A percentile compares a stretch with the other conserved stretches of the same genome.
Evolutionary conservation across 768 basidiomycete species (phyloP).

Genomic region (Sarcodon aspratus): DNA sequence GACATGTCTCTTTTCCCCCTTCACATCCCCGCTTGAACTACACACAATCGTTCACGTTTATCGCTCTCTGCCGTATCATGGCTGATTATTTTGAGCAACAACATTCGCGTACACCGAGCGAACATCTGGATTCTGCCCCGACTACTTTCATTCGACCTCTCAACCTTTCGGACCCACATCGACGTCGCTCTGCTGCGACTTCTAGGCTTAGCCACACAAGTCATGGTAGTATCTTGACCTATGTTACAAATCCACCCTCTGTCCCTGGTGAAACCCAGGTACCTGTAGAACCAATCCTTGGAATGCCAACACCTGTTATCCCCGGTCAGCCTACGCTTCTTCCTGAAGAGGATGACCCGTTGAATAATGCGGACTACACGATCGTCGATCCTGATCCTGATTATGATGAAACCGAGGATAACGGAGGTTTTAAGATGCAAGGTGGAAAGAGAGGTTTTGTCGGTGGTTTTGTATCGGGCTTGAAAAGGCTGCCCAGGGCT

Average conservation of each 20-base stretch:
- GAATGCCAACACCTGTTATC: background rate
- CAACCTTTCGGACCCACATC: background rate
- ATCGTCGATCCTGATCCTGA: background rate
- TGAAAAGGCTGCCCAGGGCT: constrained; percentile 9
- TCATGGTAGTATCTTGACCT: background rate
- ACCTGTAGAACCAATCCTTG: background rate
- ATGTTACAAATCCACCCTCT: background rate
- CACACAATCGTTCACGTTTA: no score
- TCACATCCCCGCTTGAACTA: no score
- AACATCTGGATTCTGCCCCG: background rate
- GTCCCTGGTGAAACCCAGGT: background rate
- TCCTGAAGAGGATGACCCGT: background rate
- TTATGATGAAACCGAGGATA: background rate
- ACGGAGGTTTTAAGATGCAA: constrained; percentile 2
- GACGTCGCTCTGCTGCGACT: background rate
- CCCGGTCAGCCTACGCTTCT: background rate
- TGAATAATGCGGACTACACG: background rate
- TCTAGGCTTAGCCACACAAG: background rate
- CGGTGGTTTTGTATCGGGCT: constrained; percentile 12
- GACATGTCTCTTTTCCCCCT: no score
- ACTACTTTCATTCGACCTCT: background rate
- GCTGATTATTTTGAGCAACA: background rate
- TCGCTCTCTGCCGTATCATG: background rate
- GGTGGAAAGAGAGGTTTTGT: constrained; percentile 10
- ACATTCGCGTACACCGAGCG: background rate